phyloP scores from a whole-genome alignment of 2,329 filamentous ascomycete genomes.

The Phaeophleospora eucalypticola region DNA sequence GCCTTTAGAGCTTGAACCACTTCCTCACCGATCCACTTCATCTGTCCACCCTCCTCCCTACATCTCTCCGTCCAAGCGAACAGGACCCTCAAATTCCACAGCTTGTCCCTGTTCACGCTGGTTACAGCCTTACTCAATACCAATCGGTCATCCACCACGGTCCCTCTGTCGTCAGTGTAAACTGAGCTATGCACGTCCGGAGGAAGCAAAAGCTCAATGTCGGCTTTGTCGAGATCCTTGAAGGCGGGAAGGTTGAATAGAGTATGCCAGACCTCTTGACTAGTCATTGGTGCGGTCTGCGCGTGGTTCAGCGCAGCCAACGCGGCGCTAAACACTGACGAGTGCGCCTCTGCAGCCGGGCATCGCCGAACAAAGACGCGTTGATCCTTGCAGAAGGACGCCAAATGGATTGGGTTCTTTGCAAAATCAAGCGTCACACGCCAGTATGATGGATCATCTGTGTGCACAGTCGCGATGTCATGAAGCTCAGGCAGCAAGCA shows the following conservation, averaged over 20 bases:
- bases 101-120: slow-evolving; percentile 51
- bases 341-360: slow-evolving; percentile 50
- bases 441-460: slow-evolving; percentile 69
- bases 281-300: slow-evolving; percentile 4
- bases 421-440: slow-evolving; percentile 72
- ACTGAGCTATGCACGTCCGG: slow-evolving; percentile 38
- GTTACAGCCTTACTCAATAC: slow-evolving; percentile 48
- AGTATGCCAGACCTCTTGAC: slow-evolving; percentile 68
- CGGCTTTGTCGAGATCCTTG: slow-evolving; percentile 56
- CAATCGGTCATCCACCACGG: slow-evolving; percentile 67
- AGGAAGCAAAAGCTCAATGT: slow-evolving; percentile 48
- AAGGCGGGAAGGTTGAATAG: slow-evolving; percentile 62
- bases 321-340: slow-evolving; percentile 61
- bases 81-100: slow-evolving; percentile 60
- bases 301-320: slow-evolving; percentile 67
- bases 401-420: slow-evolving; percentile 56
- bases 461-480: slow-evolving; percentile 59
- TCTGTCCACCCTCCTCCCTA: slow-evolving; percentile 34
- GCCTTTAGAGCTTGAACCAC: slow-evolving; percentile 54
- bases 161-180: slow-evolving; percentile 52
- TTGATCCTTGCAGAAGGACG: slow-evolving; percentile 65
- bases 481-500: slow-evolving; percentile 62
- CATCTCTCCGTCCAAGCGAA: slow-evolving; percentile 62
- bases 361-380: slow-evolving; percentile 70
- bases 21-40: slow-evolving; percentile 54